Evolutionary conservation across 305 asterid genomes (phyloP).

Genomic region (Fraxinus ornus): DNA sequence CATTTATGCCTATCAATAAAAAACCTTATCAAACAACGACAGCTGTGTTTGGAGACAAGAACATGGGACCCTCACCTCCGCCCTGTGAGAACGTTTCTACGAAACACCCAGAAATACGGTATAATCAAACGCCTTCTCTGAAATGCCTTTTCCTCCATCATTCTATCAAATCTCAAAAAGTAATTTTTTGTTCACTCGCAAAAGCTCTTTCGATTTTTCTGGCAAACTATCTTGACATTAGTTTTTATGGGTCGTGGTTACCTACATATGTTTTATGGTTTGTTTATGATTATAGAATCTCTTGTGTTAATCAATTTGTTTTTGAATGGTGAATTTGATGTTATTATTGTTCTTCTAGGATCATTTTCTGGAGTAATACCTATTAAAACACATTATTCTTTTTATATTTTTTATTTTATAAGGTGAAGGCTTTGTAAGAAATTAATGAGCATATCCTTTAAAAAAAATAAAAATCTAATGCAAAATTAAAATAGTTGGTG

Average conservation of each 20-base stretch:
- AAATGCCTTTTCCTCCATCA: slow-evolving; percentile 18
- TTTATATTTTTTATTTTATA: neutral
- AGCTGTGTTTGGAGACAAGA: slow-evolving; percentile 4
- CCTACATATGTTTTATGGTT: neutral
- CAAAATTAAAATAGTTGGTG: neutral
- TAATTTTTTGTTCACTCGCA: neutral
- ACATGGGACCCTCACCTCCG: neutral
- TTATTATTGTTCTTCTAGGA: slow-evolving; percentile 7
- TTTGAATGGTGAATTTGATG: slow-evolving; percentile 22
- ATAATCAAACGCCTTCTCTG: slow-evolving; percentile 20
- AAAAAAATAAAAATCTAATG: neutral
- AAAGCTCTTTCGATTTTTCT: neutral
- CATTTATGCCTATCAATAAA: neutral
- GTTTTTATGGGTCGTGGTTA: neutral
- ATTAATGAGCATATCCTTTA: neutral
- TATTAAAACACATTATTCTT: neutral
- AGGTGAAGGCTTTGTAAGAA: neutral
- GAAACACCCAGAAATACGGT: neutral
- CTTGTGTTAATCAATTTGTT: slow-evolving; percentile 15
- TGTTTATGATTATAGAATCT: slow-evolving; percentile 2
- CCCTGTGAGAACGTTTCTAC: neutral
- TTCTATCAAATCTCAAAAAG: slow-evolving; percentile 9
- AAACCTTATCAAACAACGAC: neutral
- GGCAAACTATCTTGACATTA: slow-evolving; percentile 3
- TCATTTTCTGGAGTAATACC: neutral